These are phyloP conservation scores for Malus orientalis DNA, from an alignment of 306 rosid genomes.

Conservation along the genomic window DNA sequence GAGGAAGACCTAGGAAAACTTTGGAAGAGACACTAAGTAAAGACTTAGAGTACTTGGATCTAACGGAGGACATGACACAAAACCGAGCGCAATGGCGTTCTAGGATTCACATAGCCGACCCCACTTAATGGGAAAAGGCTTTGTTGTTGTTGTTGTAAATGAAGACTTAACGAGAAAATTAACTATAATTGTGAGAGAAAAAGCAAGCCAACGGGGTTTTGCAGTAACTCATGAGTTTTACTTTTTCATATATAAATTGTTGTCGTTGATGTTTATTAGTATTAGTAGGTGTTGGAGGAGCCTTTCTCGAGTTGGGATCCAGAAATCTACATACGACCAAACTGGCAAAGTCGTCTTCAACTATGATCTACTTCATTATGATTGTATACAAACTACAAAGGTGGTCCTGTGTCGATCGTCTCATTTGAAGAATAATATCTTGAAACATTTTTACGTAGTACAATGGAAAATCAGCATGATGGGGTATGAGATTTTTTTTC, in stretches of 20 bases:
- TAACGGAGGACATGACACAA: too few species aligned
- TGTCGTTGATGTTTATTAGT: too few species aligned
- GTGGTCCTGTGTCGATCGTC: conserved; percentile 15
- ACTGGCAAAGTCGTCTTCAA: not conserved
- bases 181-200: too few species aligned
- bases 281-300: not conserved
- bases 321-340: not conserved
- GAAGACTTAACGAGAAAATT: too few species aligned
- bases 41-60: too few species aligned
- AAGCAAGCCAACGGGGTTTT: not conserved
- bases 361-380: not conserved
- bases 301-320: not conserved
- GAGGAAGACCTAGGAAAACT: too few species aligned
- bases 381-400: not conserved
- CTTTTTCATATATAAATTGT: too few species aligned
- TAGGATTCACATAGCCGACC: too few species aligned
- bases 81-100: too few species aligned
- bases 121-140: too few species aligned
- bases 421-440: conserved; percentile 2
- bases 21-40: too few species aligned
- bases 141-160: too few species aligned
- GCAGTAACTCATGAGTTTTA: not conserved
- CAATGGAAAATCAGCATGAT: conserved; percentile 4
- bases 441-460: not conserved
- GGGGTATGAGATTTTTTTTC: conserved; percentile 5